phyloP scores from a whole-genome alignment of 805 yeast genomes.

The Danielia reshetovae region DNA sequence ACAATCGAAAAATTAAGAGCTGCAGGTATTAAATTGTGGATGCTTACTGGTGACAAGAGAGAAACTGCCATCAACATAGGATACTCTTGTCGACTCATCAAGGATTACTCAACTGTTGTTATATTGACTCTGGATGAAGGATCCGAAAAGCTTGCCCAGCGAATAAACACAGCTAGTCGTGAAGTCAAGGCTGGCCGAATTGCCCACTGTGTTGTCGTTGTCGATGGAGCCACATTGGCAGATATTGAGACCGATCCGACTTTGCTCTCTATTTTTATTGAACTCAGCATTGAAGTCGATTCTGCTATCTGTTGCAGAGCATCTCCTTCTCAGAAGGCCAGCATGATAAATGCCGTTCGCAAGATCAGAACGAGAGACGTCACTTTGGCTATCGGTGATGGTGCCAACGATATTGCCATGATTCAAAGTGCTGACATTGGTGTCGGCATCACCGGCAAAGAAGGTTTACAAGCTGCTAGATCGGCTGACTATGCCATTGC shows the following conservation, averaged over 20 bases:
- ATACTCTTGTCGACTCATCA: slow-evolving; percentile 86
- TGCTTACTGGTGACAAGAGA: slow-evolving; percentile 96
- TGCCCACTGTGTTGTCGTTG: slow-evolving; percentile 92
- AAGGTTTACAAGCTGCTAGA: slow-evolving; percentile 95
- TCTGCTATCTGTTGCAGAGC: slow-evolving; percentile 96
- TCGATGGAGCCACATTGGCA: slow-evolving; percentile 87
- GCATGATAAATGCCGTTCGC: slow-evolving; percentile 80
- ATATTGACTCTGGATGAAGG: slow-evolving; percentile 50
- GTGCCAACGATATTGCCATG: slow-evolving; percentile 99
- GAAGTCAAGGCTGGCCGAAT: slow-evolving; percentile 70
- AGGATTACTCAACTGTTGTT: slow-evolving; percentile 87
- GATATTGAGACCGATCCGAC: slow-evolving; percentile 71
- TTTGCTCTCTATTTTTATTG: slow-evolving; percentile 70
- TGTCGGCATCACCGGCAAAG: slow-evolving; percentile 94
- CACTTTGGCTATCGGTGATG: slow-evolving; percentile 96
- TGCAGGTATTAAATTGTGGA: slow-evolving; percentile 96
- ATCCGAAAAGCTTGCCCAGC: slow-evolving; percentile 55
- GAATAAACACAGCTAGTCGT: slow-evolving; percentile 69
- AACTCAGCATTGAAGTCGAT: slow-evolving; percentile 81
- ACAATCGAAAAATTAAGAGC: slow-evolving; percentile 86
- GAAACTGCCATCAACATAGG: slow-evolving; percentile 98
- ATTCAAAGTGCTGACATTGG: slow-evolving; percentile 98
- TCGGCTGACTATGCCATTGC: slow-evolving; percentile 94
- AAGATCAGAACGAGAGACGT: slow-evolving; percentile 64
- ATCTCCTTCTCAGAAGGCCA: slow-evolving; percentile 93